A percentile compares a stretch with the other conserved stretches of the same genome.
Evolutionary conservation across 2,329 filamentous ascomycete genomes (phyloP).

Genomic region (Thielaviopsis populi): DNA sequence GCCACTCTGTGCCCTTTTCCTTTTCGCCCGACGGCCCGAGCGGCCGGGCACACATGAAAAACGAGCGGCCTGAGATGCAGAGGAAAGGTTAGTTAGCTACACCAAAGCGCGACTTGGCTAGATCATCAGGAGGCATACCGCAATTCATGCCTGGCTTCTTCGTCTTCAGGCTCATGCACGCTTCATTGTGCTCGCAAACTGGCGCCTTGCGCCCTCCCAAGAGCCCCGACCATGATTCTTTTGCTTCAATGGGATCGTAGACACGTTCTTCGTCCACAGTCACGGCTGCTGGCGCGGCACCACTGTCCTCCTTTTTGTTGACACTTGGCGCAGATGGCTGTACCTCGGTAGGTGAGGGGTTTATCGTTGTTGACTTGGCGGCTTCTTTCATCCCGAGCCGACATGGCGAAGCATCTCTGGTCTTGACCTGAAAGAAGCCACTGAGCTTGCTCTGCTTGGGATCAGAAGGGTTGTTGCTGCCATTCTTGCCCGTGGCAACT

Average conservation of each 20-base stretch:
- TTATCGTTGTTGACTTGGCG: not conserved
- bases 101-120: not conserved
- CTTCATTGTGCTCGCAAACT: constrained; percentile 74
- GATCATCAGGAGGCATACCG: constrained; percentile 32
- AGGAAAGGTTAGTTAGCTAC: not conserved
- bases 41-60: constrained; percentile 53
- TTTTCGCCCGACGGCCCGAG: constrained; percentile 74
- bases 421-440: constrained; percentile 63
- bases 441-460: constrained; percentile 44
- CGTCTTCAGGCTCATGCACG: constrained; percentile 67
- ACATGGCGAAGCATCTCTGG: not conserved
- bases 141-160: constrained; percentile 81
- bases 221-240: constrained; percentile 74
- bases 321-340: not conserved
- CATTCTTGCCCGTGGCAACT: constrained; percentile 20
- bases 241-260: constrained; percentile 55
- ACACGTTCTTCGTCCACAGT: constrained; percentile 21
- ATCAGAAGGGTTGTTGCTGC: constrained; percentile 11
- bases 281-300: not conserved
- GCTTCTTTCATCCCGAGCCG: not conserved
- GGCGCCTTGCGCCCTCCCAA: constrained; percentile 62
- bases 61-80: constrained; percentile 36
- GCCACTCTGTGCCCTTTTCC: constrained; percentile 72
- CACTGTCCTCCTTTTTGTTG: not conserved
- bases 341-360: too few relatives aligned